Percentiles rank a stretch among this genome's conserved stretches.
phyloP scores from a whole-genome alignment of 106 monocot genomes.

The Acorus calamus region DNA sequence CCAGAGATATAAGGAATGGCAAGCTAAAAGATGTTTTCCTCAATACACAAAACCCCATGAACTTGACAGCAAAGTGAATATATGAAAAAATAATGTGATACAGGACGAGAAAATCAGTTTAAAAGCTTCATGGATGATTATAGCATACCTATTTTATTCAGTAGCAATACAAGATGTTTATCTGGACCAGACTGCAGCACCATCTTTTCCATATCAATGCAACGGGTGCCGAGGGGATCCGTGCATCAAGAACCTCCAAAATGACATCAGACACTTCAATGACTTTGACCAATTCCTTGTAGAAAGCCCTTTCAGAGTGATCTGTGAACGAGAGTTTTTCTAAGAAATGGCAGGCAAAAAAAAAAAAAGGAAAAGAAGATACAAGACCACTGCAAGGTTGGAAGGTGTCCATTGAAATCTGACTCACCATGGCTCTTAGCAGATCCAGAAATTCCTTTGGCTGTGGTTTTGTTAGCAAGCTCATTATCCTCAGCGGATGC shows the following conservation, averaged over 20 bases:
- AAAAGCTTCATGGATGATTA: neutral
- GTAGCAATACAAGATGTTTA: constrained; percentile 79
- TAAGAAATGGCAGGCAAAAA: neutral
- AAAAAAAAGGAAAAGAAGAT: neutral
- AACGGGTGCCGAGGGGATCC: constrained; percentile 97
- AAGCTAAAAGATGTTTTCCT: neutral
- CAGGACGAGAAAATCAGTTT: neutral
- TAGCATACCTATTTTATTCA: constrained; percentile 87
- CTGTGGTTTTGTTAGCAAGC: constrained; percentile 21
- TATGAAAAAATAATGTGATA: neutral
- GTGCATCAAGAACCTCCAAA: constrained; percentile 92
- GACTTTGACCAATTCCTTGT: constrained; percentile 89
- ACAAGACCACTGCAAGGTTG: no score
- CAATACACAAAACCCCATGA: no score
- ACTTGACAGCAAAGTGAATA: no score
- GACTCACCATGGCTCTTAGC: constrained; percentile 48
- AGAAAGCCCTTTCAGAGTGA: constrained; percentile 90
- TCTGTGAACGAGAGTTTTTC: constrained; percentile 30
- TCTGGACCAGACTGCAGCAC: constrained; percentile 71
- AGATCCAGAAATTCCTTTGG: constrained; percentile 16
- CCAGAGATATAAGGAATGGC: neutral
- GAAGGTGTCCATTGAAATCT: neutral
- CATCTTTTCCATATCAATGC: constrained; percentile 90
- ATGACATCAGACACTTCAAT: constrained; percentile 99
- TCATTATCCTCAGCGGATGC: constrained; percentile 25